phyloP scores from a whole-genome alignment of 768 basidiomycete species.

The Mycena polygramma region DNA sequence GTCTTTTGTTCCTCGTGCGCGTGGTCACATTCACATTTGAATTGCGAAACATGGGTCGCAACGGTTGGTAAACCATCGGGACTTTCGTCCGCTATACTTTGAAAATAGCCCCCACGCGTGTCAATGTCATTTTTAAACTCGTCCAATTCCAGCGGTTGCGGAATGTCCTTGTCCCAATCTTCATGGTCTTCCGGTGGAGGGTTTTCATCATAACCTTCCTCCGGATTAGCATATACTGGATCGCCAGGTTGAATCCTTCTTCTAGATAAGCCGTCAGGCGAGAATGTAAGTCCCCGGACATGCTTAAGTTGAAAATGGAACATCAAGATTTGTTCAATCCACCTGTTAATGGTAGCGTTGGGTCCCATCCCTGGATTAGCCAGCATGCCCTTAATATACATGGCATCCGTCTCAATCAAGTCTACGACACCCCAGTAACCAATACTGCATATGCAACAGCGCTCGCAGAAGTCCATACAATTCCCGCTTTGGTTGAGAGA shows the following conservation, averaged over 20 bases:
- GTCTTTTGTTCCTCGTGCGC: too few relatives aligned
- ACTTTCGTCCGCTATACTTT: neutral
- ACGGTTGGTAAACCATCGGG: neutral
- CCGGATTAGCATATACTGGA: neutral
- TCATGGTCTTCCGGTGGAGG: neutral
- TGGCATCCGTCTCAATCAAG: neutral
- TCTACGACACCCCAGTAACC: neutral
- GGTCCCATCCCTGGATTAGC: neutral
- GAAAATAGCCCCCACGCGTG: neutral
- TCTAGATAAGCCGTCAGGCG: conserved; percentile 1
- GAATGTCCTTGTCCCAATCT: neutral
- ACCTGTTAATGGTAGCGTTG: neutral
- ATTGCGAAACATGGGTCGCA: neutral
- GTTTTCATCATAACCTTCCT: neutral
- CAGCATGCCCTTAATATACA: neutral
- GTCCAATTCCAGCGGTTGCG: neutral
- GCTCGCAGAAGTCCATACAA: too few relatives aligned
- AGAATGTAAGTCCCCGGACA: neutral
- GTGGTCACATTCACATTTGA: too few relatives aligned
- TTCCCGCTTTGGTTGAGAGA: too few relatives aligned
- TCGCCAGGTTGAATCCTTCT: neutral
- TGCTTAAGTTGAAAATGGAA: neutral
- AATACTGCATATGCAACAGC: conserved; percentile 16
- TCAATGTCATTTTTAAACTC: conserved; percentile 5
- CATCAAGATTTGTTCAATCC: conserved; percentile 2